Evolutionary conservation across 306 rosid species (phyloP).

Genomic region (Gynostemma pentaphyllum): DNA sequence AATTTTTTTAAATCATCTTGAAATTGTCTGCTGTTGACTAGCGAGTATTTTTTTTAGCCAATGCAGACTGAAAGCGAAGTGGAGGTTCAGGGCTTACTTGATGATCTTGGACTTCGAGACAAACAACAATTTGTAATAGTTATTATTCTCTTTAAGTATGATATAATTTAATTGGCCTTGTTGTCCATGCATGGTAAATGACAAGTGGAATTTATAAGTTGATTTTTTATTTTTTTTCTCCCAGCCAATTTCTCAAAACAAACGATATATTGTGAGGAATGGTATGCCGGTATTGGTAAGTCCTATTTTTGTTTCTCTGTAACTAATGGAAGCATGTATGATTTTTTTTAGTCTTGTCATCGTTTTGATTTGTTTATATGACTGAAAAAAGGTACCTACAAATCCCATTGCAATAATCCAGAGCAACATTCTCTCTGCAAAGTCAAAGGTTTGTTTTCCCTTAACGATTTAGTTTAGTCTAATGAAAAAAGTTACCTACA

Average conservation of each 20-base stretch:
- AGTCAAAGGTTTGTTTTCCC: constrained; percentile 62
- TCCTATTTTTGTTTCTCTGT: too few species aligned
- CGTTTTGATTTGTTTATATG: constrained; percentile 2
- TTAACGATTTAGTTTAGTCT: background rate
- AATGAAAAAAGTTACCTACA: too few species aligned
- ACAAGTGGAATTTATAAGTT: background rate
- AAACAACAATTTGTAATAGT: constrained; percentile 78
- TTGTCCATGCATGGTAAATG: background rate
- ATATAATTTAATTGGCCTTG: constrained; percentile 4
- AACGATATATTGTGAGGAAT: constrained; percentile 75
- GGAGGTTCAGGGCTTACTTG: constrained; percentile 62
- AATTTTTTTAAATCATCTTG: background rate
- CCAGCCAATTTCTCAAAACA: constrained; percentile 86
- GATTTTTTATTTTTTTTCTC: constrained; percentile 10
- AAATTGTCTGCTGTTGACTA: background rate
- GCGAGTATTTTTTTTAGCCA: constrained; percentile 13
- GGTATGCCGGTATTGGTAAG: constrained; percentile 80
- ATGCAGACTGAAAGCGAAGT: constrained; percentile 62
- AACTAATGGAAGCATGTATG: too few species aligned
- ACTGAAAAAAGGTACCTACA: constrained; percentile 51
- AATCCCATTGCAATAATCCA: constrained; percentile 59
- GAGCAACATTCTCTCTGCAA: constrained; percentile 72
- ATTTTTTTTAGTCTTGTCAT: background rate
- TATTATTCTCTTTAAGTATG: background rate
- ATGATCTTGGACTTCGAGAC: constrained; percentile 72